A percentile compares a stretch with the other conserved stretches of the same genome.
phyloP scores from a whole-genome alignment of 2,329 filamentous ascomycete species.

The Fusarium siculi region DNA sequence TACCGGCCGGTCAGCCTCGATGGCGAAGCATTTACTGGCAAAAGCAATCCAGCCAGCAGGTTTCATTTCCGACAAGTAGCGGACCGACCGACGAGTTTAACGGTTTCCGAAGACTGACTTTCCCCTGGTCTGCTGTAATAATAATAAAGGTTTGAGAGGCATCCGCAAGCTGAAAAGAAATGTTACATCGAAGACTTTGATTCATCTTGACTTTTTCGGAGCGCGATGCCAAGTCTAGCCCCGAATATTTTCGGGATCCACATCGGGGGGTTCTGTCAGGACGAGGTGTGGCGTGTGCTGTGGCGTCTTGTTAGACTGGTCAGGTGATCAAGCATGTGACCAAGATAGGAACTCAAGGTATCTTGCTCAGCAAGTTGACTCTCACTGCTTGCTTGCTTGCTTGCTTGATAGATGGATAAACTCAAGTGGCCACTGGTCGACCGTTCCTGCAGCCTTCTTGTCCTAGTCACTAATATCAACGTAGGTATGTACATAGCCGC shows the following conservation, averaged over 20 bases:
- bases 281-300: background rate
- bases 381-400: too few relatives aligned
- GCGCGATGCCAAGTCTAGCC: slow-evolving; percentile 23
- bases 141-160: background rate
- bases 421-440: background rate
- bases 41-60: slow-evolving; percentile 34
- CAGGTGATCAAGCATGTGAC: slow-evolving; percentile 29
- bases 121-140: background rate
- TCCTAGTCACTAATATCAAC: background rate
- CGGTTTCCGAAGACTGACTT: background rate
- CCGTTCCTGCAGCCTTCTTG: slow-evolving; percentile 6
- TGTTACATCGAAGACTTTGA: slow-evolving; percentile 36
- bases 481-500: slow-evolving; percentile 31
- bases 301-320: background rate
- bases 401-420: background rate
- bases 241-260: slow-evolving; percentile 42
- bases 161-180: slow-evolving; percentile 43
- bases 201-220: slow-evolving; percentile 27
- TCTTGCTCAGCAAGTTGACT: background rate
- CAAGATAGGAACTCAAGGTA: background rate
- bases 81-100: slow-evolving; percentile 20
- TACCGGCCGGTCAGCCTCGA: background rate
- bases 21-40: slow-evolving; percentile 9
- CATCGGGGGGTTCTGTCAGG: slow-evolving; percentile 4
- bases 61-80: slow-evolving; percentile 40